phyloP scores from a whole-genome alignment of 441 rosid species.

The Pelargonium fulgidum region DNA sequence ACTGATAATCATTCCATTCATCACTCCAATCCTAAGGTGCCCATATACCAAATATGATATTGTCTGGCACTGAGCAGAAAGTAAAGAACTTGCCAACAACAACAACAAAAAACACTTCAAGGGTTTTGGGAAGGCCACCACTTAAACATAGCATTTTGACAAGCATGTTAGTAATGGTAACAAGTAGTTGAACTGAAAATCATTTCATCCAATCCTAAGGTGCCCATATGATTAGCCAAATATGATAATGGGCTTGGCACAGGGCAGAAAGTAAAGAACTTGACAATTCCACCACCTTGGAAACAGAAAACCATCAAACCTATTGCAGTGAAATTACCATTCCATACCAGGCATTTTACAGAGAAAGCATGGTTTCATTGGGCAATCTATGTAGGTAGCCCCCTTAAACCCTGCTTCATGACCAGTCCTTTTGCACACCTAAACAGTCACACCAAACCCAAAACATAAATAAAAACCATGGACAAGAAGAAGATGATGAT shows the following conservation, averaged over 20 bases:
- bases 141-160: background rate
- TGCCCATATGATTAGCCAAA: too few species aligned
- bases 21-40: too few species aligned
- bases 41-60: too few species aligned
- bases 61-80: background rate
- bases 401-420: conserved; percentile 98
- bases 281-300: background rate
- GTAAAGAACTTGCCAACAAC: background rate
- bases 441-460: conserved; percentile 16
- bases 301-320: background rate
- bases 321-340: background rate
- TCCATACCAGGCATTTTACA: conserved; percentile 84
- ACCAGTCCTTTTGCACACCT: conserved; percentile 84
- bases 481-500: background rate
- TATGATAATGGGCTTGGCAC: too few species aligned
- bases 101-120: background rate
- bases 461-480: background rate
- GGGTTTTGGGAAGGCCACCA: background rate
- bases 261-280: background rate
- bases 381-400: conserved; percentile 85
- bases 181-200: background rate
- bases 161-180: background rate
- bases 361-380: conserved; percentile 90
- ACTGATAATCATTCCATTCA: background rate
- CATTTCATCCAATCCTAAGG: background rate